These are phyloP conservation scores for Fusarium nematophilum DNA, from an alignment of 2,329 filamentous ascomycete genomes.

Conservation along the genomic window DNA sequence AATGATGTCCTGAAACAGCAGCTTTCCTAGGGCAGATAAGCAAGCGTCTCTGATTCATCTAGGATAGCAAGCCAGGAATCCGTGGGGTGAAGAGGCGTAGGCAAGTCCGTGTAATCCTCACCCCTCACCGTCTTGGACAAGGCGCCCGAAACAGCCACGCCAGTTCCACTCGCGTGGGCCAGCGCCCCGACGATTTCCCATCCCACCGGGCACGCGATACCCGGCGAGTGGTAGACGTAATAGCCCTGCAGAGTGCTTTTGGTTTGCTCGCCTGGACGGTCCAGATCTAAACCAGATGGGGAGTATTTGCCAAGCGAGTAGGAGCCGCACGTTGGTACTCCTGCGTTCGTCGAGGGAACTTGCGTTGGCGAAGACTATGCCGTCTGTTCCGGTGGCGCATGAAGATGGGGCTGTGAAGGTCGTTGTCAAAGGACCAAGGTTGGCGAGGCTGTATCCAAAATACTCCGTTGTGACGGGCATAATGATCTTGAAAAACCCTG, in stretches of 20 bases:
- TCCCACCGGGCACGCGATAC: not conserved
- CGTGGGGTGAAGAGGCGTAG: not conserved
- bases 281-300: not conserved
- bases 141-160: not conserved
- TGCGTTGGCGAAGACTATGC: not conserved
- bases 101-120: not conserved
- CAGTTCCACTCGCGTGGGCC: not conserved
- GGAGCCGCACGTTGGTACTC: not conserved
- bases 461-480: conserved; percentile 3
- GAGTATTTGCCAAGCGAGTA: not conserved
- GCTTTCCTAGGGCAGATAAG: not conserved
- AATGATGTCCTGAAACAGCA: too few species aligned
- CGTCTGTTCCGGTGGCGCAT: not conserved
- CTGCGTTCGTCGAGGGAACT: not conserved
- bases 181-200: not conserved
- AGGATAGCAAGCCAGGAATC: not conserved
- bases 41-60: not conserved
- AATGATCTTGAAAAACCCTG: too few species aligned
- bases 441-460: not conserved
- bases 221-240: not conserved
- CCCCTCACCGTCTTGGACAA: not conserved
- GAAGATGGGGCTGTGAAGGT: conserved; percentile 4
- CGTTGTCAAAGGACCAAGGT: conserved; percentile 1
- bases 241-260: not conserved
- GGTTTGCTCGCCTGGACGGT: too few species aligned